Evolutionary conservation across 495 filamentous ascomycete genomes (phyloP).

Genomic region (Neurospora sp.): DNA sequence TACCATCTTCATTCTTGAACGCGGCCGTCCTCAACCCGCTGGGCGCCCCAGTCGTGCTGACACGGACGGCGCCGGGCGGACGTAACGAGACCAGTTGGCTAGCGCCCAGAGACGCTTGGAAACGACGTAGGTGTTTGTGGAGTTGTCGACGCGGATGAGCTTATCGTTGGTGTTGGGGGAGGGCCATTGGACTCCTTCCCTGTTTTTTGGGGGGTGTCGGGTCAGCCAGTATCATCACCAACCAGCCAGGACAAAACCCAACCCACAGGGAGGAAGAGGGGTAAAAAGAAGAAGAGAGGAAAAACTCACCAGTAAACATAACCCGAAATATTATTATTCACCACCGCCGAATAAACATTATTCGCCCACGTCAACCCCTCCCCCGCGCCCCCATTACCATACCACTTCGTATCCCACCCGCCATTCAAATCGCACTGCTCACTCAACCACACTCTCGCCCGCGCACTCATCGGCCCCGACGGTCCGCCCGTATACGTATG

Average conservation of each 20-base stretch:
- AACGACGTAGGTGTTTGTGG: slow-evolving; percentile 26
- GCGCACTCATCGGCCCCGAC: slow-evolving; percentile 20
- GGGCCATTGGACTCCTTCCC: slow-evolving; percentile 40
- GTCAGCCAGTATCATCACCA: no score
- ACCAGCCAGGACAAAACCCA: no score
- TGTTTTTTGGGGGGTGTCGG: neutral
- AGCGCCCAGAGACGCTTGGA: slow-evolving; percentile 44
- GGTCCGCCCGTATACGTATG: slow-evolving; percentile 31
- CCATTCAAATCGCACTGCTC: slow-evolving; percentile 39
- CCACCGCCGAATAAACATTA: slow-evolving; percentile 38
- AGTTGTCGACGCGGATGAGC: slow-evolving; percentile 33
- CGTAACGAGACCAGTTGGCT: slow-evolving; percentile 39
- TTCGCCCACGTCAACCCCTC: slow-evolving; percentile 51
- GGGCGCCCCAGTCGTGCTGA: slow-evolving; percentile 19
- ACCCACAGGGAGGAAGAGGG: neutral
- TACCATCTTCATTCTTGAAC: slow-evolving; percentile 41
- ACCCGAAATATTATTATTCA: slow-evolving; percentile 33
- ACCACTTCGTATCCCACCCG: slow-evolving; percentile 38
- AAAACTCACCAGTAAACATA: slow-evolving; percentile 37
- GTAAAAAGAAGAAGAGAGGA: neutral
- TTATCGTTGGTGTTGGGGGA: slow-evolving; percentile 38
- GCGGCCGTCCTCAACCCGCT: slow-evolving; percentile 35
- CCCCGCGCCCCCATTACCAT: slow-evolving; percentile 31
- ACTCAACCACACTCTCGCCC: slow-evolving; percentile 27
- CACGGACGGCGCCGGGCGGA: slow-evolving; percentile 37